Evolutionary conservation across 208 protist genomes (phyloP), one percentile per base, ranked within the genome.

Genomic region (Trypanosoma brucei): DNA sequence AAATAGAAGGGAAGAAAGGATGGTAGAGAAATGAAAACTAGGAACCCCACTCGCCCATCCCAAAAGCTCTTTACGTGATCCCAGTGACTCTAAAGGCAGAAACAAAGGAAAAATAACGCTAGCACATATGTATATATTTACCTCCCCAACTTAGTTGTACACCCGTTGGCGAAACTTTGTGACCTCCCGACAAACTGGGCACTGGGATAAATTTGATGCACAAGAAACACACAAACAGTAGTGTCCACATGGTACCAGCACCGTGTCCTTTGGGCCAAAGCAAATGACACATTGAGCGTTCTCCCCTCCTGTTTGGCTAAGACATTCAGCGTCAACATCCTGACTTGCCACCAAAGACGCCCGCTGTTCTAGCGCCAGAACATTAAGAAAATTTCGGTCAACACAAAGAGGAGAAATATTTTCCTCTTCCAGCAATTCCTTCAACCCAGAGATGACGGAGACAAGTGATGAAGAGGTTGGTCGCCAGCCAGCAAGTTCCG

Each of bases 241-340:
- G 39, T 87, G 81, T 1, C 81, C 81, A 37, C 81, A 87, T 0
- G 81, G 81, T 0, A 87, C 72, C 2, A 87, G 58, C 13, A 87
- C 75, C 3, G 75, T 83, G 48, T 83, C 72, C 39, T 68, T 74
- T 34, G 58, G 53, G 2, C 13, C 55, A 50, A 79, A 79, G 54
- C 81, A 87, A 0, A 84, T 64, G 30, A 87, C 57, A 38, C 81
- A 87, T 11, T 76, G 50, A 34, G 9, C 30, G n/a, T 31, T 8
- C 6, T 54, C 50, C 6, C 31, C 50, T 8, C 6, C 7, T 6
- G 7, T n/a, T n/a, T n/a, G 50, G 9, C 31, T n/a, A 5, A 8
- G 6, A 54, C 9, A 6, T 6, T 34, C 50, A 7, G n/a, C 50
- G 22, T 35, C 50, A 7, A n/a, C 31, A 33, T n/a, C 50, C 11